Evolutionary conservation across 805 yeast genomes (phyloP).

Genomic region (Candida silvatica): DNA sequence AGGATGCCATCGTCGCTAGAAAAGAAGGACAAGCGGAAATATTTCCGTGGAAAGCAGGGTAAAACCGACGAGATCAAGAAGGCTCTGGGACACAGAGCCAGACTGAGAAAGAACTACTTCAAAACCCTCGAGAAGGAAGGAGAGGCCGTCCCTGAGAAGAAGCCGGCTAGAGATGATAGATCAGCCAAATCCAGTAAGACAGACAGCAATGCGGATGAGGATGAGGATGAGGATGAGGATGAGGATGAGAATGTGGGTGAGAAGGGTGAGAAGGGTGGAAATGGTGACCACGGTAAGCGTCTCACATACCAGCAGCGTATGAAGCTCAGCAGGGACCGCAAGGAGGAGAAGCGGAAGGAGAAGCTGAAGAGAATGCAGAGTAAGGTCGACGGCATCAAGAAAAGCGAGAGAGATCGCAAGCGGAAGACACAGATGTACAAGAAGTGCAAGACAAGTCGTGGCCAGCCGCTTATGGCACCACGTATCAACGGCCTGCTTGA

Average conservation of each 20-base stretch:
- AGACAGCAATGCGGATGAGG: constrained; percentile 6
- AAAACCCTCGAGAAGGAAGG: constrained; percentile 73
- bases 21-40: constrained; percentile 10
- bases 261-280: constrained; percentile 7
- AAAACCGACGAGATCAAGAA: constrained; percentile 58
- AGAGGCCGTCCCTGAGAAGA: constrained; percentile 35
- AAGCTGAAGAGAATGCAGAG: constrained; percentile 30
- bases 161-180: constrained; percentile 4
- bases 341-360: constrained; percentile 30
- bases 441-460: constrained; percentile 50
- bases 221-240: constrained; percentile 11
- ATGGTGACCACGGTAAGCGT: constrained; percentile 22
- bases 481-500: constrained; percentile 71
- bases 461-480: constrained; percentile 92
- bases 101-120: constrained; percentile 73
- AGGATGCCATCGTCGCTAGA: too few relatives aligned
- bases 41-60: constrained; percentile 20
- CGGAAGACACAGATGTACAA: constrained; percentile 33
- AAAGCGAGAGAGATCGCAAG: constrained; percentile 34
- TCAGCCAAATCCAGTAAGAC: constrained; percentile 2
- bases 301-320: constrained; percentile 36
- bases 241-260: constrained; percentile 6
- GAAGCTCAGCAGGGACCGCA: constrained; percentile 38
- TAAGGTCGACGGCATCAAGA: constrained; percentile 24
- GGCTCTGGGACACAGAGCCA: constrained; percentile 71